phyloP scores from a whole-genome alignment of 2,329 filamentous ascomycete species.

The Aspergillus pseudoglaucus region DNA sequence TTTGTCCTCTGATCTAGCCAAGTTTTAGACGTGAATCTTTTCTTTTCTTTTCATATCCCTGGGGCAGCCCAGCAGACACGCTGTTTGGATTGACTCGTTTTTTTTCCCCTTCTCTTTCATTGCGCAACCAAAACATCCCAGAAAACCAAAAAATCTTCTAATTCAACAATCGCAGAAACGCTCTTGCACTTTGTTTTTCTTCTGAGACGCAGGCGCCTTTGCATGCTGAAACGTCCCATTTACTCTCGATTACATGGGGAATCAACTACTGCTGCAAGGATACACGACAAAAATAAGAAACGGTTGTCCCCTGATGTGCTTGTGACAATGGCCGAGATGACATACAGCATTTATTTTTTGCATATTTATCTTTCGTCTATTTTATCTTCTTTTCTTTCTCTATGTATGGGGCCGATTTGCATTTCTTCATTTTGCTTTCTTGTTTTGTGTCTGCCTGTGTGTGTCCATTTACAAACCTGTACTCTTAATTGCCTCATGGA shows the following conservation, averaged over 20 bases:
- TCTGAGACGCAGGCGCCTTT: slow-evolving; percentile 18
- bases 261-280: slow-evolving; percentile 22
- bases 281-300: slow-evolving; percentile 29
- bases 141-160: slow-evolving; percentile 21
- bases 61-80: slow-evolving; percentile 34
- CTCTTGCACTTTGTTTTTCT: not conserved
- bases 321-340: slow-evolving; percentile 26
- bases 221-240: slow-evolving; percentile 19
- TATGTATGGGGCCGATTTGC: slow-evolving; percentile 24
- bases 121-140: slow-evolving; percentile 16
- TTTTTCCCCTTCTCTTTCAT: slow-evolving; percentile 20
- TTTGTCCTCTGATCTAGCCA: slow-evolving; percentile 35
- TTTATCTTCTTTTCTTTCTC: slow-evolving; percentile 5
- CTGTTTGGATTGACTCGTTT: slow-evolving; percentile 24
- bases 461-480: slow-evolving; percentile 8
- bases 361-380: slow-evolving; percentile 14
- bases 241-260: slow-evolving; percentile 11
- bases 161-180: slow-evolving; percentile 4
- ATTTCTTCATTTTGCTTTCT: slow-evolving; percentile 10
- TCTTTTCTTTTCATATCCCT: slow-evolving; percentile 17
- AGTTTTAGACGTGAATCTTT: slow-evolving; percentile 29
- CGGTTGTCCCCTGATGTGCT: slow-evolving; percentile 12
- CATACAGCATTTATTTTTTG: slow-evolving; percentile 34
- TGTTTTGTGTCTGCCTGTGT: slow-evolving; percentile 8
- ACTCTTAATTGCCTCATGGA: slow-evolving; percentile 8